These are phyloP conservation scores for Lycium barbarum DNA, from an alignment of 257 asterid species.

Conservation along the genomic window DNA sequence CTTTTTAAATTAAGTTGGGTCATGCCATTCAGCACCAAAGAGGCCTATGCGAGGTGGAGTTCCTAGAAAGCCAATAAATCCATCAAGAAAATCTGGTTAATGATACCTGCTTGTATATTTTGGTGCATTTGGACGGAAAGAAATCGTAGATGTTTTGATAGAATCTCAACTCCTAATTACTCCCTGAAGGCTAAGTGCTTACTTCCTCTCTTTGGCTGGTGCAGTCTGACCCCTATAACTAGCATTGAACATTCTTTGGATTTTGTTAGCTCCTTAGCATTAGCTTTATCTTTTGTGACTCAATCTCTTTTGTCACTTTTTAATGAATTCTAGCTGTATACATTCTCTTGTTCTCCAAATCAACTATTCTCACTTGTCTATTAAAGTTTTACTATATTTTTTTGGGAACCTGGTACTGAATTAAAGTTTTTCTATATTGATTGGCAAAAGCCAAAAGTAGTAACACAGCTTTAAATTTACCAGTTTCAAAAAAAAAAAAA, in stretches of 20 bases:
- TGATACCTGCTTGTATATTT: neutral
- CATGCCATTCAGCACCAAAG: neutral
- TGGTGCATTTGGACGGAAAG: neutral
- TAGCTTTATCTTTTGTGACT: neutral
- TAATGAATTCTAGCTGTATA: neutral
- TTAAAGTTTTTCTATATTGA: neutral
- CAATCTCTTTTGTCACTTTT: neutral
- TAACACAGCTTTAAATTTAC: neutral
- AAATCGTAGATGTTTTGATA: neutral
- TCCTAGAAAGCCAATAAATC: neutral
- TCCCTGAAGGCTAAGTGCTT: neutral
- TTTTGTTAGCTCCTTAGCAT: neutral
- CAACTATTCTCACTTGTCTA: neutral
- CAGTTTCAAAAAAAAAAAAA: too few relatives aligned
- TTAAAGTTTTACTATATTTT: neutral
- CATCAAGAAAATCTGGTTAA: conserved; percentile 6
- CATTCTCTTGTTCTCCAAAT: conserved; percentile 12
- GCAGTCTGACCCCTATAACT: neutral
- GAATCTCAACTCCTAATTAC: neutral
- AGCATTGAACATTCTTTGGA: neutral
- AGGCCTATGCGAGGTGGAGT: neutral
- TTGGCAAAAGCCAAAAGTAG: neutral
- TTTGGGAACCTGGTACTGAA: too few relatives aligned
- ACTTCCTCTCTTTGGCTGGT: conserved; percentile 14
- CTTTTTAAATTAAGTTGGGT: neutral